Percentiles rank a stretch among this genome's conserved stretches.
Evolutionary conservation across 2,329 filamentous ascomycete species (phyloP).

Genomic region (Trichophyton simii): DNA sequence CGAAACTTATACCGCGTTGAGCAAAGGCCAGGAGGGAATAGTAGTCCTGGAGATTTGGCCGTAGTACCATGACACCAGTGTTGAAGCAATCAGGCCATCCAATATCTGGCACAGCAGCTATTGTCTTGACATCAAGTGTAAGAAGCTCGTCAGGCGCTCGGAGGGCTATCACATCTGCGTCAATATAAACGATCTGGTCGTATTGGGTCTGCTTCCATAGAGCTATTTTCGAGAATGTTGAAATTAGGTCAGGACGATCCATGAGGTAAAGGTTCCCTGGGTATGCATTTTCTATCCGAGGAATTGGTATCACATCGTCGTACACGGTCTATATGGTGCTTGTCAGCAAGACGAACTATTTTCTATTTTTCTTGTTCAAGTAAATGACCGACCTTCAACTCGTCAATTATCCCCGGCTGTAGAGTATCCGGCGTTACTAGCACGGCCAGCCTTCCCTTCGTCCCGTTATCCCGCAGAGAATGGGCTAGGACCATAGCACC

Average conservation of each 20-base stretch:
- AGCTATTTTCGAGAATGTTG: constrained; percentile 91
- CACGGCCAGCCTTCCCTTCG: constrained; percentile 71
- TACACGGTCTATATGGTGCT: constrained; percentile 53
- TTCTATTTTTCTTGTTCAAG: neutral
- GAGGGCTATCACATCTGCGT: constrained; percentile 85
- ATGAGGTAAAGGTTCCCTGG: constrained; percentile 81
- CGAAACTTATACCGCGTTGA: constrained; percentile 78
- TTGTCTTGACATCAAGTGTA: constrained; percentile 43
- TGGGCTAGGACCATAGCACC: constrained; percentile 89
- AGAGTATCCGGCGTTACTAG: constrained; percentile 72
- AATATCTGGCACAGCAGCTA: constrained; percentile 76
- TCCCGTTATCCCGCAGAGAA: constrained; percentile 81
- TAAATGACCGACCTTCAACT: constrained; percentile 54
- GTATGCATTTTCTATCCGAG: constrained; percentile 61
- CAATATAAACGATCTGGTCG: constrained; percentile 83
- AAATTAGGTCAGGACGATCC: constrained; percentile 79
- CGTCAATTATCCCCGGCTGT: constrained; percentile 58
- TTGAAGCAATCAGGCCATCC: constrained; percentile 99
- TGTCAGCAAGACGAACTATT: neutral
- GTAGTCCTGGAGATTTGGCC: constrained; percentile 76
- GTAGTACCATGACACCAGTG: constrained; percentile 88
- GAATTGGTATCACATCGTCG: constrained; percentile 77
- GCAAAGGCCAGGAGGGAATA: constrained; percentile 75
- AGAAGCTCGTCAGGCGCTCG: constrained; percentile 90
- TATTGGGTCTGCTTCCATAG: constrained; percentile 88